phyloP scores from a whole-genome alignment of 2,329 filamentous ascomycete genomes.

The Colletotrichum lini region DNA sequence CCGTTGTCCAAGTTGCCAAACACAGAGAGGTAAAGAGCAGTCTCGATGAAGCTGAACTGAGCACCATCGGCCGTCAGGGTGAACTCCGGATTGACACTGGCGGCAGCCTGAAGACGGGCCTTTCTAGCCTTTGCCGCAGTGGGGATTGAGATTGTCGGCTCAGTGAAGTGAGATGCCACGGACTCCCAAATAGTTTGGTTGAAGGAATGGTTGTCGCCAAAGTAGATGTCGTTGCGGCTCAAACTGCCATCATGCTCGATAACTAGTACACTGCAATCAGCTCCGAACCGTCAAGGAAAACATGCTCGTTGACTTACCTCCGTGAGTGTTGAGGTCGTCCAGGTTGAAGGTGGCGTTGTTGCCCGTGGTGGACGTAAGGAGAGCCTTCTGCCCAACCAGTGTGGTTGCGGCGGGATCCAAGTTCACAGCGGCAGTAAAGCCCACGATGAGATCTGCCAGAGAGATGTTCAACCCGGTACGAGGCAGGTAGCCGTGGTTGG shows the following conservation, averaged over 20 bases:
- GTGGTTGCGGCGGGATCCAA: constrained; percentile 41
- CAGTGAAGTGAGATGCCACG: constrained; percentile 43
- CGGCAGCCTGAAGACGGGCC: constrained; percentile 46
- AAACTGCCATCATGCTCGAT: constrained; percentile 54
- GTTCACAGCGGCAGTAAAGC: constrained; percentile 43
- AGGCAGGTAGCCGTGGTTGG: constrained; percentile 46
- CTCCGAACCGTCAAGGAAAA: background rate
- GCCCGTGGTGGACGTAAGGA: constrained; percentile 48
- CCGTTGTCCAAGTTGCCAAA: constrained; percentile 44
- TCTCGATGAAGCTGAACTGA: constrained; percentile 45
- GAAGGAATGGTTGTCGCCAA: constrained; percentile 52
- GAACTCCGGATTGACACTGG: constrained; percentile 47
- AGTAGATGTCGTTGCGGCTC: constrained; percentile 48
- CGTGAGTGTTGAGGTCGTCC: constrained; percentile 48
- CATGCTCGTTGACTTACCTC: constrained; percentile 25
- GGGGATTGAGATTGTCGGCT: constrained; percentile 47
- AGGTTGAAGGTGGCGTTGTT: constrained; percentile 48
- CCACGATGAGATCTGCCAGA: constrained; percentile 37
- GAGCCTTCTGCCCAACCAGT: constrained; percentile 17
- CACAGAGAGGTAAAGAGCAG: constrained; percentile 44
- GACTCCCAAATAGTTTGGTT: constrained; percentile 47
- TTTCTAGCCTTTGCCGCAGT: constrained; percentile 48
- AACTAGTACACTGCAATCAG: constrained; percentile 41
- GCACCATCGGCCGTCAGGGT: constrained; percentile 36
- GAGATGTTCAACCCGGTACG: constrained; percentile 41